Evolutionary conservation across 1,139 yeast species (phyloP).

Genomic region (Zhuliangozyma parablackwelliae): DNA sequence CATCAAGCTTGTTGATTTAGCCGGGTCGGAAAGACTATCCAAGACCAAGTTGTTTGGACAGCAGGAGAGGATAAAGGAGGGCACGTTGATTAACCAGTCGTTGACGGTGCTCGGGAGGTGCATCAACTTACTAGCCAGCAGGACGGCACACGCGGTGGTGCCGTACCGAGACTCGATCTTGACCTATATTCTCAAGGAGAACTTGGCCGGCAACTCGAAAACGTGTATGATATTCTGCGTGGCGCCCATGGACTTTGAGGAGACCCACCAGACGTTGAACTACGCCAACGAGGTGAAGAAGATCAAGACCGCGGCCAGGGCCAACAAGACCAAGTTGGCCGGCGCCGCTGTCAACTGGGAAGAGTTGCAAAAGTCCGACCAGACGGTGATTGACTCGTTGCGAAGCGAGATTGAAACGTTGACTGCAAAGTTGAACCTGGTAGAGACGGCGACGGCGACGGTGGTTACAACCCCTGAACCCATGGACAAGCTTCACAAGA

Average conservation of each 20-base stretch:
- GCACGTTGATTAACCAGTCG: constrained; percentile 70
- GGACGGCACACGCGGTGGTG: constrained; percentile 21
- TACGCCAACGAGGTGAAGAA: constrained; percentile 74
- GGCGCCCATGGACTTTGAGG: constrained; percentile 73
- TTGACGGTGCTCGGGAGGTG: constrained; percentile 75
- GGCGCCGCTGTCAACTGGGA: constrained; percentile 30
- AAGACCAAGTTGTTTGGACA: constrained; percentile 63
- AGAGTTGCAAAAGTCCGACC: constrained; percentile 22
- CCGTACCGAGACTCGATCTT: constrained; percentile 73
- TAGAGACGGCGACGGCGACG: constrained; percentile 1
- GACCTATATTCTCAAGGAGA: constrained; percentile 70
- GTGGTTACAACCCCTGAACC: constrained; percentile 1
- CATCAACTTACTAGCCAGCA: constrained; percentile 44
- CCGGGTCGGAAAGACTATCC: constrained; percentile 72
- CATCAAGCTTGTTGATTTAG: constrained; percentile 70
- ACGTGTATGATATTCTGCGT: constrained; percentile 75
- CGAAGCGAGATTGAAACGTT: constrained; percentile 28
- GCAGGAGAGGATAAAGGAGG: constrained; percentile 61
- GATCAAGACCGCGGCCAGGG: constrained; percentile 58
- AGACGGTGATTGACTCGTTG: constrained; percentile 25
- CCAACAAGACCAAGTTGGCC: constrained; percentile 33
- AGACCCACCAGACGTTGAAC: constrained; percentile 65
- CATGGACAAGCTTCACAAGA: constrained; percentile 17
- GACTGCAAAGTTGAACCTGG: constrained; percentile 20
- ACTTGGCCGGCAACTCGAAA: constrained; percentile 69